Evolutionary conservation across 805 yeast species (phyloP).

Genomic region (Ogataea philodendri): DNA sequence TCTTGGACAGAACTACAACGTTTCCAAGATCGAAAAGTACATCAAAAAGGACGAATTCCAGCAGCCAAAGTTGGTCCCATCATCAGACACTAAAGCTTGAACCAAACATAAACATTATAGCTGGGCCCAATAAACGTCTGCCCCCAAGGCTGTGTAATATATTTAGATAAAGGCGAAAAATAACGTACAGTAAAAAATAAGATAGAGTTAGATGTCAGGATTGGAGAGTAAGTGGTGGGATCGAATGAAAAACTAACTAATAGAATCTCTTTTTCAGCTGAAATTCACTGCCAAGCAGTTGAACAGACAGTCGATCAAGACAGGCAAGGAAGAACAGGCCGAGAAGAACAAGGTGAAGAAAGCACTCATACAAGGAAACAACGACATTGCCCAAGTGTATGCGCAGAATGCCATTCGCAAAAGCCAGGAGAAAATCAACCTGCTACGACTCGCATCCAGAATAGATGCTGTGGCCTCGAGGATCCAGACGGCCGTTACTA

Average conservation of each 20-base stretch:
- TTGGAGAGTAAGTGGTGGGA: constrained; percentile 9
- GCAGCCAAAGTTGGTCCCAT: too few species aligned
- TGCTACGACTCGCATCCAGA: constrained; percentile 78
- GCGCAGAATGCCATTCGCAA: constrained; percentile 96
- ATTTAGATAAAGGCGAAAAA: constrained; percentile 5
- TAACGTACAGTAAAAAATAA: constrained; percentile 1
- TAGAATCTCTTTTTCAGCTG: constrained; percentile 62
- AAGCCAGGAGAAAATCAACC: constrained; percentile 77
- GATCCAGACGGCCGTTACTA: constrained; percentile 96
- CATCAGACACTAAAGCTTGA: too few species aligned
- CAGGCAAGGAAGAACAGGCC: constrained; percentile 83
- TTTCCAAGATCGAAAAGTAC: constrained; percentile 24
- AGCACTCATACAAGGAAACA: constrained; percentile 80
- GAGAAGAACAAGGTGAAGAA: constrained; percentile 89
- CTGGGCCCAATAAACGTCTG: too few species aligned
- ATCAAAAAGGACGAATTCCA: constrained; percentile 20
- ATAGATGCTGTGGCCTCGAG: constrained; percentile 95
- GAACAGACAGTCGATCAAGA: constrained; percentile 82
- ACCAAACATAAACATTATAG: too few species aligned
- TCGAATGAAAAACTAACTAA: constrained; percentile 20
- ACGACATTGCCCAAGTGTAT: constrained; percentile 88
- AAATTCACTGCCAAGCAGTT: constrained; percentile 93
- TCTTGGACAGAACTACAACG: constrained; percentile 3
- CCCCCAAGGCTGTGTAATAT: constrained; percentile 12
- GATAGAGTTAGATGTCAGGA: constrained; percentile 5